Base-by-base conservation (phyloP, 495 filamentous ascomycete species). In the Penicillium egyptiacum region DNA sequence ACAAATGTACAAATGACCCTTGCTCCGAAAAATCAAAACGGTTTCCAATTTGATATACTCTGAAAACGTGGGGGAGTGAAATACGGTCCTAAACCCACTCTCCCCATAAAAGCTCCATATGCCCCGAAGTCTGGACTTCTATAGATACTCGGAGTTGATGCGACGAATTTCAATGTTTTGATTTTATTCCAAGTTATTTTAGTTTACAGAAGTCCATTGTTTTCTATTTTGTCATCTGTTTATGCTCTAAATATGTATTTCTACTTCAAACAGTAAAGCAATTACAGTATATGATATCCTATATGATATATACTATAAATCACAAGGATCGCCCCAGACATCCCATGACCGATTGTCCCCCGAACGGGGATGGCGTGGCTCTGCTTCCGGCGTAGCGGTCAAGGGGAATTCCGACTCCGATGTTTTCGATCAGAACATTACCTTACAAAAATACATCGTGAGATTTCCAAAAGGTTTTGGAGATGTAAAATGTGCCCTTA, bases 261-360 rank as follows among this genome's bases (percentile, higher is more conserved):
- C 35, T 39, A 39, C 16, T 3, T 11, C 10, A 4, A 31, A 12
- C 3, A 33, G 30, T 33, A 39, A 39, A 39, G 35, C 7, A 8
- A 39, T 12, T 12, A 33, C n/a, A 39, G 6, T 39, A 39, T 17
- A 39, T 35, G 33, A 35, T 16, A 35, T 28, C 7, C 10, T 30
- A 30, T 30, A 30, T 30, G 30, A 14, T 5, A 33, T 28, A n/a
- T 28, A 28, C 7, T 35, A 39, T 17, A 39, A 43, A 28, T 19
- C 16, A 28, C n/a, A 48, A 28, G 45, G 31, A 43, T 43, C 42
- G 51, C 28, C 58, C 26, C 55, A 58, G 37, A 43, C 28, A 53
- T 63, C 65, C 62, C 65, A 68, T 68, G 65, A 68, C 62, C 62
- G 58, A 58, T 58, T 41, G 53, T 51, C 41, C 42, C 41, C 42